phyloP scores from a whole-genome alignment of 352 stramenopile species.

The Discostella stelligera region DNA sequence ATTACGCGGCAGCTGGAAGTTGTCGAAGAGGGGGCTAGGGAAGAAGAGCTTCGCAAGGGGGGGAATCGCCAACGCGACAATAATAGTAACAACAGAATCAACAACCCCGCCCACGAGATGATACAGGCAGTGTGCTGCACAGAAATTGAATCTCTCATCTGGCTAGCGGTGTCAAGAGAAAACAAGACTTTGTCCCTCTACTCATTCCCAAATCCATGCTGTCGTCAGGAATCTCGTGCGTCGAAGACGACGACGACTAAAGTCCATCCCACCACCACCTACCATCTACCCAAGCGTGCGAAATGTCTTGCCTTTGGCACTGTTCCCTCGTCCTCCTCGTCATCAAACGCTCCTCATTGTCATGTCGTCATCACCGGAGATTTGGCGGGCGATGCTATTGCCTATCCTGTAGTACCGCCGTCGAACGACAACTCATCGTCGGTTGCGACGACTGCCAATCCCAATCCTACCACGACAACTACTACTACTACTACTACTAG shows the following conservation, averaged over 20 bases:
- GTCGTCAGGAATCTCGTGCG: background rate
- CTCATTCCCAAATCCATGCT: constrained; percentile 4
- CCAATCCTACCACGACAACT: constrained; percentile 10
- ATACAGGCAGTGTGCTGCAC: constrained; percentile 39
- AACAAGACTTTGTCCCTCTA: constrained; percentile 69
- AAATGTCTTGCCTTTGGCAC: constrained; percentile 53
- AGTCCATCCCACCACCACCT: constrained; percentile 28
- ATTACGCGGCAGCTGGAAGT: background rate
- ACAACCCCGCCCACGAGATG: constrained; percentile 21
- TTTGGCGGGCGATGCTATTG: constrained; percentile 68
- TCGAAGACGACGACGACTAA: background rate
- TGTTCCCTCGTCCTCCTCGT: background rate
- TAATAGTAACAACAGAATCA: constrained; percentile 5
- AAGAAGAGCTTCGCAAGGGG: constrained; percentile 16
- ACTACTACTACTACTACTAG: too few relatives aligned
- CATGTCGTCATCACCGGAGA: constrained; percentile 64
- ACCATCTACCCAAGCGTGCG: constrained; percentile 58
- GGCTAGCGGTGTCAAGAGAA: constrained; percentile 60
- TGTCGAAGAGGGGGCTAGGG: constrained; percentile 4
- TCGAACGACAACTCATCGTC: background rate
- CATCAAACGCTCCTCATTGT: background rate
- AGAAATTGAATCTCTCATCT: constrained; percentile 32
- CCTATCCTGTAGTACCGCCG: constrained; percentile 45
- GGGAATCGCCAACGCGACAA: constrained; percentile 26
- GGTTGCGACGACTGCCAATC: constrained; percentile 9